Evolutionary conservation across 805 yeast species (phyloP), one percentile per base, ranked within the genome.

Genomic region (Saitoella complicata): DNA sequence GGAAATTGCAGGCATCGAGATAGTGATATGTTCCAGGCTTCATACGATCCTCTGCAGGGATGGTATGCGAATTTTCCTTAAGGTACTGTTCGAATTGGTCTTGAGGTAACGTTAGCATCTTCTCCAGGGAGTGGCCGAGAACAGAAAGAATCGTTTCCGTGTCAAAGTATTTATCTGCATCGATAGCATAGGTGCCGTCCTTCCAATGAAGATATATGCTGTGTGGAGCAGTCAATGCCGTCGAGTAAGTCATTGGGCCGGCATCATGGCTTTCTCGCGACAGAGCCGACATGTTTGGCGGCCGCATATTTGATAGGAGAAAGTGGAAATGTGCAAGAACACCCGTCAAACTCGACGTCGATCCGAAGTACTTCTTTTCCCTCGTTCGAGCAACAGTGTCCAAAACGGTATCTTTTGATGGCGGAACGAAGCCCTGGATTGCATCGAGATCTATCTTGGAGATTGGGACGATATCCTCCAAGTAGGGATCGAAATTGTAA

Each of bases 331-430:
- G 93, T 3, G 77, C 67, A 39, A 88, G 67, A 0, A 78, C 62
- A 1, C 78, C 69, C 0, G 97, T 87, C 82, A 88, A 72, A 1
- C 95, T 81, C 12, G 94, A 81, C 0, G 97, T 86, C 1, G 95
- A 85, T 1, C 93, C 81, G 46, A 72, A 73, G 56, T 69, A 88
- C 45, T 59, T 57, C 32, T 49, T 49, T 11, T 55, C 52, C 6
- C 56, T 31, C 10, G 58, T 49, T 6, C 53, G 51, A 0, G 88
- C 77, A 7, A 80, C 58, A 4, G 64, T 44, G 1, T 71, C 53
- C 40, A 88, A 64, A 0, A 55, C 55, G 8, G 56, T 48, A 62
- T 88, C 95, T 53, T 73, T 73, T 3, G 82, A 73, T 0, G 94
- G 77, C 0, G 84, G 70, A 6, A 76, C 70, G 53, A 78, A 87